A percentile compares a stretch with the other conserved stretches of the same genome.
phyloP scores from a whole-genome alignment of 2,329 filamentous ascomycete genomes.

The Clarireedia monteithiana region DNA sequence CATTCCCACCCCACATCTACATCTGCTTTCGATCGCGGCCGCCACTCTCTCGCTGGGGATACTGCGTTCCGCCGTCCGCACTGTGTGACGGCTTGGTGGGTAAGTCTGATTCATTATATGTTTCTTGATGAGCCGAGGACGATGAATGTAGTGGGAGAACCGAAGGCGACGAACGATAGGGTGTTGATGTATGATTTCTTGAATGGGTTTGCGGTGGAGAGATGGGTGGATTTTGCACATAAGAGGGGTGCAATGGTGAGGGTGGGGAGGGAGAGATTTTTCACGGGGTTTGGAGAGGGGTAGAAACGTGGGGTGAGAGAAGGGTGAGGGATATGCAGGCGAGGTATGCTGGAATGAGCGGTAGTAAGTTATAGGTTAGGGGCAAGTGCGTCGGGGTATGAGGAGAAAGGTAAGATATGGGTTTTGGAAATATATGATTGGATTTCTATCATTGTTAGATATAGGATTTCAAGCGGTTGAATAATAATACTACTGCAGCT shows the following conservation, averaged over 20 bases:
- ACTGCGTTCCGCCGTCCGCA: slow-evolving; percentile 51
- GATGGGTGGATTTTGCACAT: slow-evolving; percentile 33
- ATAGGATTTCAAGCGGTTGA: no score
- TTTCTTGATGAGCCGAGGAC: slow-evolving; percentile 55
- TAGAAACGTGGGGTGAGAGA: neutral
- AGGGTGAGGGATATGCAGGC: no score
- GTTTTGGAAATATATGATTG: no score
- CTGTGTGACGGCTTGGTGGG: slow-evolving; percentile 55
- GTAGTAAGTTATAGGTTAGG: no score
- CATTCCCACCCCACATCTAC: slow-evolving; percentile 41
- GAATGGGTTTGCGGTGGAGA: slow-evolving; percentile 27
- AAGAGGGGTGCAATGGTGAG: slow-evolving; percentile 17
- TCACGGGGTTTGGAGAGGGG: neutral
- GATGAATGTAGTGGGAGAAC: slow-evolving; percentile 56
- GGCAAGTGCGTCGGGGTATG: no score
- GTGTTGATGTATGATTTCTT: slow-evolving; percentile 42
- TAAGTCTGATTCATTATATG: slow-evolving; percentile 53
- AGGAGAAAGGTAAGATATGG: no score
- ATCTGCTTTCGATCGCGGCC: slow-evolving; percentile 47
- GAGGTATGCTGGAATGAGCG: no score
- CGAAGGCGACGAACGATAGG: slow-evolving; percentile 60
- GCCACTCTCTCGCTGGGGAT: slow-evolving; percentile 53
- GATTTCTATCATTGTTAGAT: no score
- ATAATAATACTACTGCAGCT: no score
- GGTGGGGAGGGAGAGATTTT: neutral